These are phyloP conservation scores for Hyphopichia burtonii DNA, from an alignment of 1,139 yeast species.

Conservation along the genomic window DNA sequence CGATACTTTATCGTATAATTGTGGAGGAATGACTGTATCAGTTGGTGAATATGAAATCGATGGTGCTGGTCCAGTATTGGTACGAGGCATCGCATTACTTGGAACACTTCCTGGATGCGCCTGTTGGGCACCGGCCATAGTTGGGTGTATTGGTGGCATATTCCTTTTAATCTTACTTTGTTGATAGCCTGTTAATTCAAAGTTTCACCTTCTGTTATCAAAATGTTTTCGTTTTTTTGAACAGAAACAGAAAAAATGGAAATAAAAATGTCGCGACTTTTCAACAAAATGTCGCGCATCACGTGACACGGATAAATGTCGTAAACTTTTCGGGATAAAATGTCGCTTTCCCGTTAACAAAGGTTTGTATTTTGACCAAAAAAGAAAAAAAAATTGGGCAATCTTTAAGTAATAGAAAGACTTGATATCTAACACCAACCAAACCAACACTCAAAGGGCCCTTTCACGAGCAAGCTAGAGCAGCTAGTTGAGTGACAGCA, in stretches of 20 bases:
- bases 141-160: neutral
- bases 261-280: neutral
- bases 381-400: neutral
- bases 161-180: neutral
- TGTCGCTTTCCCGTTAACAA: neutral
- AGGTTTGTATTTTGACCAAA: neutral
- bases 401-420: neutral
- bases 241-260: neutral
- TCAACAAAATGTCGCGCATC: neutral
- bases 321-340: too few species aligned
- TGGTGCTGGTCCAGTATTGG: conserved; percentile 40
- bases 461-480: too few species aligned
- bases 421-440: neutral
- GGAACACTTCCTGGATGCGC: conserved; percentile 4
- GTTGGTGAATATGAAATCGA: conserved; percentile 61
- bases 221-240: neutral
- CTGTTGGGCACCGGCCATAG: neutral
- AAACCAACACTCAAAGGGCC: too few species aligned
- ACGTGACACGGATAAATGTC: too few species aligned
- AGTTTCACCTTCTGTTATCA: too few species aligned
- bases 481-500: too few species aligned
- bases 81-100: conserved; percentile 16
- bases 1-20: conserved; percentile 64
- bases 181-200: neutral
- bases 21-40: conserved; percentile 63